Conservation (phyloP, 306 rosid genomes). For the Echinosophora koreensis region DNA sequence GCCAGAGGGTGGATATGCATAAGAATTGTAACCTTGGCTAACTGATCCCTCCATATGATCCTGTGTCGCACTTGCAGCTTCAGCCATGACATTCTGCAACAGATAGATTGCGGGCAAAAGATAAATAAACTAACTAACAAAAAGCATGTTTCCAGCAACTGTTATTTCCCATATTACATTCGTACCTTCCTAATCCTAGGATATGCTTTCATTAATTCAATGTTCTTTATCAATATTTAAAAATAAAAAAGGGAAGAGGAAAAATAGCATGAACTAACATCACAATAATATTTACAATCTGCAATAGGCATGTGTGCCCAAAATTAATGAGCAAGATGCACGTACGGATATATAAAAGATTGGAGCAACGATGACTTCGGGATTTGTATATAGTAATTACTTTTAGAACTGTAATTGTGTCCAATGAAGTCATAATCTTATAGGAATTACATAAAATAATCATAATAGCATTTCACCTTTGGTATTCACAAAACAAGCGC, state of each 20-base stretch:
- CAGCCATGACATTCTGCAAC: slow-evolving; percentile 52
- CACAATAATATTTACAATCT: neutral
- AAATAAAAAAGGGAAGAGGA: neutral
- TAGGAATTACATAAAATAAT: neutral
- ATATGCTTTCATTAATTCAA: neutral
- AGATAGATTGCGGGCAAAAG: neutral
- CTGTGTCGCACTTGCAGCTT: slow-evolving; percentile 46
- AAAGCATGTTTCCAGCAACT: neutral
- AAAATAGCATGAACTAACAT: neutral
- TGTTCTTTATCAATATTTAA: neutral
- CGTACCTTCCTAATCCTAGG: neutral
- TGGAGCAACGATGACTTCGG: slow-evolving; percentile 49
- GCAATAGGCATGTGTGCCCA: neutral
- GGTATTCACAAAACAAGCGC: neutral
- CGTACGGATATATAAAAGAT: neutral
- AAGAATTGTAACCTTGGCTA: slow-evolving; percentile 42
- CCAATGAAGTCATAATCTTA: neutral
- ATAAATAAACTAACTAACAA: slow-evolving; percentile 3
- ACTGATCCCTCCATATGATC: slow-evolving; percentile 44
- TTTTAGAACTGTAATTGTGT: neutral
- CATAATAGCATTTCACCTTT: neutral
- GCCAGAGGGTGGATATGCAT: slow-evolving; percentile 43
- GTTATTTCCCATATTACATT: neutral
- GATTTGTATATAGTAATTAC: slow-evolving; percentile 41
- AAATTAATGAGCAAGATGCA: neutral